Base-by-base conservation (phyloP, 768 basidiomycete genomes). In the Rhodotorula paludigena region DNA sequence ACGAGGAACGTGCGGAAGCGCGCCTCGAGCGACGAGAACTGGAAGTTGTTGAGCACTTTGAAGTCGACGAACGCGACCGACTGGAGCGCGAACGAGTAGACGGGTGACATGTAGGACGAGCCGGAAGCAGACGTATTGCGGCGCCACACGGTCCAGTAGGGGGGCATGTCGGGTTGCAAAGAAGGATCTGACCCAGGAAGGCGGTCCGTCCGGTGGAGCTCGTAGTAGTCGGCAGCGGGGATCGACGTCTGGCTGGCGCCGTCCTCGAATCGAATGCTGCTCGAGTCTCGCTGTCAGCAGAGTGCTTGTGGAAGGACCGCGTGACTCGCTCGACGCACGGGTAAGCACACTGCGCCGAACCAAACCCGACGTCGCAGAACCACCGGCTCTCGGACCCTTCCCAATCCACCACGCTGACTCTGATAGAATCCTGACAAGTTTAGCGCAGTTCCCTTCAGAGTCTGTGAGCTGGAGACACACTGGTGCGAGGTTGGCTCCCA, bases 281-380 rank as follows among this genome's bases (percentile, higher is more conserved):
- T 21, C 5, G 12, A n/a, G 55, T 25, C 2, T 38, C 30, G 28
- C 12, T 10, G 16, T 6, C 9, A 7, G 44, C 25, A 12, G n/a
- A n/a, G n/a, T n/a, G n/a, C n/a, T n/a, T n/a, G n/a, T n/a, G n/a
- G n/a, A n/a, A n/a, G n/a, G n/a, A n/a, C n/a, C n/a, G n/a, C n/a
- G n/a, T n/a, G n/a, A n/a, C n/a, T n/a, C 23, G 5, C 5, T 11
- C 25, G 23, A 47, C 45, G 42, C 4, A 65, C 64, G 64, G 64
- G 32, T 35, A 54, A 3, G 52, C 35, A 32, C 44, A 55, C 2
- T 51, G 28, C 49, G 35, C 47, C 2, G 39, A 16, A 1, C 69
- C 69, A 41, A 70, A 70, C 6, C 64, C 69, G 8, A 70, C 57
- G 35, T 70, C 69, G 11, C 41, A 60, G 15, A 70, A 55, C 15